Conservation (phyloP, 2,329 filamentous ascomycete species). For the Paraconiothyrium brasiliense region DNA sequence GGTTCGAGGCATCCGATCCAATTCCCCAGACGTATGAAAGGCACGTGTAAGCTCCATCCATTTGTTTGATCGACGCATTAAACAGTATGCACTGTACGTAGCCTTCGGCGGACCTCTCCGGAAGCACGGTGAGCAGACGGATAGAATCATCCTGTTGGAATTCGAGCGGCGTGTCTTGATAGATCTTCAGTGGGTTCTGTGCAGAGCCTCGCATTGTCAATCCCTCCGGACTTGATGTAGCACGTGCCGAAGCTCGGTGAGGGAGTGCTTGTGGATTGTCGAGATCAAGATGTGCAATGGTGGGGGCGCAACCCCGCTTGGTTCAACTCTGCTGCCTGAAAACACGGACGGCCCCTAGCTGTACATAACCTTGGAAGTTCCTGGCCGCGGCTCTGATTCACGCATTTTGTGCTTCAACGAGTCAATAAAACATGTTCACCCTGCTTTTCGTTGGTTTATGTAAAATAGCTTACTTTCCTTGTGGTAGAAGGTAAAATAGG, state of each 20-base stretch:
- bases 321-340: background rate
- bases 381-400: too few relatives aligned
- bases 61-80: background rate
- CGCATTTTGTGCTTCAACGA: too few relatives aligned
- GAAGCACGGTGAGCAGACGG: background rate
- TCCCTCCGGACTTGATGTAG: background rate
- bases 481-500: too few relatives aligned
- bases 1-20: background rate
- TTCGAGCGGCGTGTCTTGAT: background rate
- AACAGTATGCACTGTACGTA: background rate
- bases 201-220: background rate
- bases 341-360: too few relatives aligned
- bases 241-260: background rate
- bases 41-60: background rate
- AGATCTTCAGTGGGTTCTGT: background rate
- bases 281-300: background rate
- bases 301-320: background rate
- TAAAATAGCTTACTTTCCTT: too few relatives aligned
- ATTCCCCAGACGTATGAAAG: conserved; percentile 1
- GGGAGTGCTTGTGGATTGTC: background rate
- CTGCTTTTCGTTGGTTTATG: too few relatives aligned
- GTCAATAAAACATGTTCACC: too few relatives aligned
- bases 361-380: too few relatives aligned
- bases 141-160: background rate
- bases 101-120: background rate